Base-by-base conservation (phyloP, 805 yeast species). In the Dipodascopsis uninucleata region DNA sequence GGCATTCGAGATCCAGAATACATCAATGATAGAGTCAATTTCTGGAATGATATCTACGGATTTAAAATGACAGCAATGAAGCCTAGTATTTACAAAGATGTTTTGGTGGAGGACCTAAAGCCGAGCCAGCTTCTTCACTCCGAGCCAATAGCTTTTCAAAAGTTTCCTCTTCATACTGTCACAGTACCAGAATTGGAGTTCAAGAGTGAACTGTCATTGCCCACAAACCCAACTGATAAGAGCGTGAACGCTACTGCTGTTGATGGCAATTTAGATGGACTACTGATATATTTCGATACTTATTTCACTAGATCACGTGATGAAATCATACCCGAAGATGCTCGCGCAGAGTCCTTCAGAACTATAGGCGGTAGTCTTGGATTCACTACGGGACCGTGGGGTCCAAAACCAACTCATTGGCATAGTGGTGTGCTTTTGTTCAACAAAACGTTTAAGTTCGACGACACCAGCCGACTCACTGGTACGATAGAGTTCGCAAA, bases 1-100 rank as follows among this genome's bases (percentile, higher is more conserved):
- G 88, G 93, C 56, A 79, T 93, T 60, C 97, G 89, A 68, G 98
- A 93, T 66, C 84, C 84, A 21, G 83, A 85, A 50, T 93, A 88
- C 70, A 88, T 89, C 67, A 82, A 81, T 42, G 96, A 93, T 59
- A 93, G 90, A 62, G 78, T 90, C 56, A 82, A 81, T 58, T 93
- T 78, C 70, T 93, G 99, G 99, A 88, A 86, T 64, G 87, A 89
- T 62, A 96, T 93, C 22, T 93, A 93, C 61, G 98, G 99, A 3
- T 86, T 86, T 62, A 94, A 86, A 63, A 87, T 85, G 67, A 71
- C 84, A 35, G 85, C 93, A 41, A 84, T 83, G 87, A 79, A 82
- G 51, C 79, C 84, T 43, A 45, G 46, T 9, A 40, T 51, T 14
- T 55, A 41, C 45, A 55, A 77, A 43, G 95, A 87, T 65, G 95